phyloP scores from a whole-genome alignment of 331 rosid species.

The Stylosanthes scabra region DNA sequence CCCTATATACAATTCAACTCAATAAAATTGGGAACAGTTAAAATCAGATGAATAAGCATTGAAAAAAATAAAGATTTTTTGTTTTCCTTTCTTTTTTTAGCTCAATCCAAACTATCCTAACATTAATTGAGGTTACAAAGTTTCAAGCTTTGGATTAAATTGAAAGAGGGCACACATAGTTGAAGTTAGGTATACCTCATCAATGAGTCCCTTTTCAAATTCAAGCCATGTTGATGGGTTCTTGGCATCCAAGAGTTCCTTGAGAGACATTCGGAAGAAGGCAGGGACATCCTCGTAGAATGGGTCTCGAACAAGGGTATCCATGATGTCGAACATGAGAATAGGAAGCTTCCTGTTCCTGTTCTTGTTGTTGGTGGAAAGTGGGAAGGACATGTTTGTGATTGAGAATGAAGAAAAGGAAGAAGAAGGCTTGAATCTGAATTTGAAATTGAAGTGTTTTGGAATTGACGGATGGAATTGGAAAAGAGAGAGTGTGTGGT shows the following conservation, averaged over 20 bases:
- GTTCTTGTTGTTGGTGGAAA: constrained; percentile 6
- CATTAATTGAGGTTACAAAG: constrained; percentile 10
- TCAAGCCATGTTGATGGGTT: constrained; percentile 87
- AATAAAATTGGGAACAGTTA: background rate
- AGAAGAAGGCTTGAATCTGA: constrained; percentile 25
- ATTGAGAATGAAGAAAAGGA: constrained; percentile 28
- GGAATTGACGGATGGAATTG: constrained; percentile 16
- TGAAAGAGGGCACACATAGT: constrained; percentile 29
- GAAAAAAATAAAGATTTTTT: background rate
- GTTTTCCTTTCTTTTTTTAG: background rate
- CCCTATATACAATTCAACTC: background rate
- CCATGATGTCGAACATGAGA: constrained; percentile 91
- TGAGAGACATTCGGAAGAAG: constrained; percentile 86
- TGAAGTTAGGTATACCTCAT: constrained; percentile 65
- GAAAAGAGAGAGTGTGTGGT: constrained; percentile 28
- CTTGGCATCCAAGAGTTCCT: constrained; percentile 81
- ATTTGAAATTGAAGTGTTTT: constrained; percentile 16
- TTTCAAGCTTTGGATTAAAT: constrained; percentile 16
- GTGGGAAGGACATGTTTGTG: constrained; percentile 38
- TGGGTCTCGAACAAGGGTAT: constrained; percentile 94
- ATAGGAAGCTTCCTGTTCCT: constrained; percentile 76
- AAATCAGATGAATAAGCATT: background rate
- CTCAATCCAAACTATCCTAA: constrained; percentile 12
- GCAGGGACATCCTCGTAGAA: constrained; percentile 84
- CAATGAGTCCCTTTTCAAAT: constrained; percentile 87